phyloP scores from a whole-genome alignment of 129 eudicot genomes.

The Centella asiatica region DNA sequence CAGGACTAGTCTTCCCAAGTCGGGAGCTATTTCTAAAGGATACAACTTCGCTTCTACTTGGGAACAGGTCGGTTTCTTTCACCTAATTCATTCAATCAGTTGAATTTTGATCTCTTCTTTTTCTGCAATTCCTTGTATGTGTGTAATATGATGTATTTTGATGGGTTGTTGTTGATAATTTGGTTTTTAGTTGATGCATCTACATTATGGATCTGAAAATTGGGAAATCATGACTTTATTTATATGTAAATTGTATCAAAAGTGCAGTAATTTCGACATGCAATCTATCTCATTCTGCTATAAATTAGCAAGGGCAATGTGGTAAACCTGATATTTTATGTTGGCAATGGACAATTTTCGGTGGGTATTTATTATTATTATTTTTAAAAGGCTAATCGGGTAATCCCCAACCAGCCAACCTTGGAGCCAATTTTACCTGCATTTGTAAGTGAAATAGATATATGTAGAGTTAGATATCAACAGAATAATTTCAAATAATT shows the following conservation, averaged over 20 bases:
- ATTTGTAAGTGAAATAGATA: neutral
- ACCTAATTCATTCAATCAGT: neutral
- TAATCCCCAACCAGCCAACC: too few relatives aligned
- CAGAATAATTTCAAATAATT: too few relatives aligned
- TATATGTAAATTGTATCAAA: too few relatives aligned
- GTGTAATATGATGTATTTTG: too few relatives aligned
- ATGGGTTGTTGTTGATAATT: neutral
- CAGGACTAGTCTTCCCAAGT: constrained; percentile 38
- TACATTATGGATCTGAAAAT: neutral
- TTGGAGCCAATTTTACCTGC: too few relatives aligned
- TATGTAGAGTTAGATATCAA: neutral
- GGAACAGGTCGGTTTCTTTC: constrained; percentile 74
- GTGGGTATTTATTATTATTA: neutral
- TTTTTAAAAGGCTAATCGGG: too few relatives aligned
- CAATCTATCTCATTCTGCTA: neutral
- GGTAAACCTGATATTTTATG: neutral
- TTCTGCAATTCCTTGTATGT: neutral
- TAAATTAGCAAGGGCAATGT: neutral
- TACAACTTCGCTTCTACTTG: constrained; percentile 80
- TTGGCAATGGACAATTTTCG: neutral
- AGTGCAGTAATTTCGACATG: neutral
- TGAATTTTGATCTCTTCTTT: neutral
- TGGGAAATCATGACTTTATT: neutral
- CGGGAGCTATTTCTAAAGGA: constrained; percentile 81
- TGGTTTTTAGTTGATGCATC: neutral